A percentile compares a stretch with the other conserved stretches of the same genome.
Conservation (phyloP, 2,329 filamentous ascomycete genomes). For the Sarocladiaceae sp. region DNA sequence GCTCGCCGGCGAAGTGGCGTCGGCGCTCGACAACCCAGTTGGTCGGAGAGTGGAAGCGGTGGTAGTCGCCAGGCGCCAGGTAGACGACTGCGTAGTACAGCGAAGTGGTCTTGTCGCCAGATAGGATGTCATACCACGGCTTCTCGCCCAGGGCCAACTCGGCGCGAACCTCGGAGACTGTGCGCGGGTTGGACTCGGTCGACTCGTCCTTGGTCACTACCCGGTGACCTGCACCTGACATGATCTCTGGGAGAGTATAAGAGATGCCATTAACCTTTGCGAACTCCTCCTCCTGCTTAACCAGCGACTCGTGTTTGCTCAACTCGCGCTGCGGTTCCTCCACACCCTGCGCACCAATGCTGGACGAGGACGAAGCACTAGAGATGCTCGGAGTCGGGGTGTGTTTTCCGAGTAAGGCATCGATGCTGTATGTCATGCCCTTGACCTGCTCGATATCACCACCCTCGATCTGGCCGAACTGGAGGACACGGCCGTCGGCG, state of each 20-base stretch:
- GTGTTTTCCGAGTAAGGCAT: slow-evolving; percentile 75
- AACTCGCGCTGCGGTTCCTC: slow-evolving; percentile 21
- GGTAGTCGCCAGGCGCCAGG: slow-evolving; percentile 94
- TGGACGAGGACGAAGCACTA: slow-evolving; percentile 19
- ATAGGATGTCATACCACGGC: slow-evolving; percentile 65
- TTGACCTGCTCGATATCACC: slow-evolving; percentile 98
- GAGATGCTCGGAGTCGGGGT: slow-evolving; percentile 51
- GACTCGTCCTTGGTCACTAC: slow-evolving; percentile 67
- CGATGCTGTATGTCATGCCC: slow-evolving; percentile 94
- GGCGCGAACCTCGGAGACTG: slow-evolving; percentile 75
- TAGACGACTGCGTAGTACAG: slow-evolving; percentile 96
- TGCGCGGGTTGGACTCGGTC: slow-evolving; percentile 53
- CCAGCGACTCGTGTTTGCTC: slow-evolving; percentile 54
- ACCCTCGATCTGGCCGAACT: slow-evolving; percentile 86
- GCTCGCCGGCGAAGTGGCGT: slow-evolving; percentile 94
- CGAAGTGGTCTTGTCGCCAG: slow-evolving; percentile 56
- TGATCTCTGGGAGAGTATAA: slow-evolving; percentile 81
- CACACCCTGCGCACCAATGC: slow-evolving; percentile 16
- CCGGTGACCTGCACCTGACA: slow-evolving; percentile 60
- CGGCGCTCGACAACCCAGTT: slow-evolving; percentile 93
- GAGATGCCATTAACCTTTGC: slow-evolving; percentile 90
- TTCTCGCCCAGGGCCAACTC: slow-evolving; percentile 69
- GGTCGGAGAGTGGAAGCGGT: slow-evolving; percentile 92
- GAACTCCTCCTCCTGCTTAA: slow-evolving; percentile 85
- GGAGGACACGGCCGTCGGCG: slow-evolving; percentile 82